Evolutionary conservation across 2,329 filamentous ascomycete genomes (phyloP), one percentile per base, ranked within the genome.

Genomic region (Aspergillus felis): DNA sequence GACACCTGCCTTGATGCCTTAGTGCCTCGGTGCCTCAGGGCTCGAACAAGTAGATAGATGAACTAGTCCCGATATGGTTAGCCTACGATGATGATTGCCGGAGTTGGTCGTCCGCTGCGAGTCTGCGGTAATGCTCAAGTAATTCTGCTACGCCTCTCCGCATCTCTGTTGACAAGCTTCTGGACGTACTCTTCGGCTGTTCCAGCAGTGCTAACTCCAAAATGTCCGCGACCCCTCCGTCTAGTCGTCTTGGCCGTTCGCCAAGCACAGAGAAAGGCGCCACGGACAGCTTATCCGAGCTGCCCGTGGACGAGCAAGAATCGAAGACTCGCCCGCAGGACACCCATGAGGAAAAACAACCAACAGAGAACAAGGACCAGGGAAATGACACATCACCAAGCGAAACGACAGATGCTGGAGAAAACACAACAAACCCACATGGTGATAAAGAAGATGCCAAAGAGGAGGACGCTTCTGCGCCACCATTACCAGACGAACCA

Each of bases 301-400:
- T 51, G 41, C 51, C 20, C 50, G 28, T 47, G 52, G 49, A 50
- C 28, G 29, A 49, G 28, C 49, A 52, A 55, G 41, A 29, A 24
- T 24, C 44, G 22, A 24, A 27, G 22, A 24, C 44, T 47, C 44
- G 44, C 44, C 41, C 25, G n/a, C 14, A 52, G 29, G 25, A 35
- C 1, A 55, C 6, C 44, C n/a, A 51, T 51, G 42, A 17, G 32
- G 90, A 95, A 74, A 66, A 68, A 67, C 53, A 80, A 54, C 60
- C 61, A 53, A 49, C 57, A 32, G 54, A 63, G 27, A 58, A 60
- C 52, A 54, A 58, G 44, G 52, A 58, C 50, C 32, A 58, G 25
- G 55, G 68, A 55, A 58, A 63, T 28, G 41, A 56, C 44, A 52
- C 53, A 32, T 55, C 57, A 32, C 9, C 25, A 20, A 47, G 44